These are phyloP conservation scores for Collybiopsis confluens DNA, from an alignment of 768 basidiomycete species.

Conservation along the genomic window DNA sequence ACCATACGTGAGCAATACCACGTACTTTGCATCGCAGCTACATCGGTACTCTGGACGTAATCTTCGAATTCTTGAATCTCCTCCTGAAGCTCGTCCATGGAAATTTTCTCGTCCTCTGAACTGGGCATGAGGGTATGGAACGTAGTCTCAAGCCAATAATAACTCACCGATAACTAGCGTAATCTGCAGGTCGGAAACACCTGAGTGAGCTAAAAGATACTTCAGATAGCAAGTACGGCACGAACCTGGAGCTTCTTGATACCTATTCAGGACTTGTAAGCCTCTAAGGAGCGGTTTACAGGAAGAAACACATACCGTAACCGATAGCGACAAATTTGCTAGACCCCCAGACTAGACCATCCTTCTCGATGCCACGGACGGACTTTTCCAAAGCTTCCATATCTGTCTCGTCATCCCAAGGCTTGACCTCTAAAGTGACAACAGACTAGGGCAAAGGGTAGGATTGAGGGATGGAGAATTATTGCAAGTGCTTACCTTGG, in stretches of 20 bases:
- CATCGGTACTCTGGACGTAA: constrained; percentile 85
- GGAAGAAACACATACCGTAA: constrained; percentile 39
- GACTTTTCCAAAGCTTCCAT: constrained; percentile 80
- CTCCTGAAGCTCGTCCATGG: constrained; percentile 91
- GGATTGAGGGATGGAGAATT: not conserved
- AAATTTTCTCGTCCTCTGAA: constrained; percentile 92
- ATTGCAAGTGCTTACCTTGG: constrained; percentile 56
- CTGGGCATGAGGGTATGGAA: not conserved
- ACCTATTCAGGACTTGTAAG: constrained; percentile 28
- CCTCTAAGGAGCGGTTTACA: constrained; percentile 1
- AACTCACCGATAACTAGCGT: constrained; percentile 54
- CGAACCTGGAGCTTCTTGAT: constrained; percentile 82
- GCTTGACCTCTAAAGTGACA: constrained; percentile 97
- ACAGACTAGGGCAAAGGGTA: constrained; percentile 61
- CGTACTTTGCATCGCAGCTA: constrained; percentile 92
- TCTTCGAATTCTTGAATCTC: constrained; percentile 82
- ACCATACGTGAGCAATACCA: constrained; percentile 6
- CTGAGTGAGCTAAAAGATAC: constrained; percentile 10
- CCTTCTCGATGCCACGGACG: constrained; percentile 83
- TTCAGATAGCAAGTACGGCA: constrained; percentile 47
- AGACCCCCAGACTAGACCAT: constrained; percentile 94
- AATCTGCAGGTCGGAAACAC: constrained; percentile 28
- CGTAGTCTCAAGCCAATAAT: not conserved
- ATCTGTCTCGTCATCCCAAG: constrained; percentile 99
- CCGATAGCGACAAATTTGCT: constrained; percentile 92